Evolutionary conservation across 768 basidiomycete species (phyloP).

Genomic region (Lanmaoa pseudosensibilis): DNA sequence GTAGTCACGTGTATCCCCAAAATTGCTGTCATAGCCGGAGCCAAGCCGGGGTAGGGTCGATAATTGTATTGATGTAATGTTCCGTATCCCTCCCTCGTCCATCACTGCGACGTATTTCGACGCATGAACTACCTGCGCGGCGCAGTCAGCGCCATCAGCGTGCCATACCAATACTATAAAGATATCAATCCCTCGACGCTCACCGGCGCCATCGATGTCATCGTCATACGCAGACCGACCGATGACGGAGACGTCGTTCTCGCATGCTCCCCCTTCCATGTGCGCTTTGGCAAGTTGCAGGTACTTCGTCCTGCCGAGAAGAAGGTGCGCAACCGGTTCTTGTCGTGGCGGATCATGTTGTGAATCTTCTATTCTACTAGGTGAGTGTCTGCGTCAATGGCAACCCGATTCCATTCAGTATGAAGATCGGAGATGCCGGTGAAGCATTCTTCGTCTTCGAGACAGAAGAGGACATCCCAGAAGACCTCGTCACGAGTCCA

Average conservation of each 20-base stretch:
- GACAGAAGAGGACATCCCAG: conserved; percentile 92
- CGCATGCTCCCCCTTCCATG: conserved; percentile 94
- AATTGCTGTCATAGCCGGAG: conserved; percentile 14
- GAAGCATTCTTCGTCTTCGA: conserved; percentile 99
- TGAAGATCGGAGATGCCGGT: conserved; percentile 99
- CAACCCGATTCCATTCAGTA: conserved; percentile 81
- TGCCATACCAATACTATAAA: conserved; percentile 88
- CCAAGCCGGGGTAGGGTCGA: too few species aligned
- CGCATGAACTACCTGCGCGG: conserved; percentile 87
- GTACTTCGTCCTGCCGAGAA: conserved; percentile 93
- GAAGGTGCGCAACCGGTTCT: conserved; percentile 51
- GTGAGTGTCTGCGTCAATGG: conserved; percentile 91
- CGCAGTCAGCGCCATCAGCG: conserved; percentile 80
- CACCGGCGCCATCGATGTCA: conserved; percentile 98
- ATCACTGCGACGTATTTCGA: not conserved
- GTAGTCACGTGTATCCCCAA: conserved; percentile 25
- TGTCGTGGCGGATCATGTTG: not conserved
- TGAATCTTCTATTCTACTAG: conserved; percentile 38
- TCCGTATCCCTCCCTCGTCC: conserved; percentile 1
- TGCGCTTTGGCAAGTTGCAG: conserved; percentile 96
- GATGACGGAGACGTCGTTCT: conserved; percentile 65
- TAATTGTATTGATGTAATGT: not conserved
- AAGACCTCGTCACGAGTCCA: conserved; percentile 91
- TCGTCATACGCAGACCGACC: conserved; percentile 82
- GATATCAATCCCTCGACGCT: conserved; percentile 96